A percentile compares a stretch with the other conserved stretches of the same genome.
These are phyloP conservation scores for Nitzschia sp. DNA, from an alignment of 108 stramenopile genomes.

Conservation along the genomic window DNA sequence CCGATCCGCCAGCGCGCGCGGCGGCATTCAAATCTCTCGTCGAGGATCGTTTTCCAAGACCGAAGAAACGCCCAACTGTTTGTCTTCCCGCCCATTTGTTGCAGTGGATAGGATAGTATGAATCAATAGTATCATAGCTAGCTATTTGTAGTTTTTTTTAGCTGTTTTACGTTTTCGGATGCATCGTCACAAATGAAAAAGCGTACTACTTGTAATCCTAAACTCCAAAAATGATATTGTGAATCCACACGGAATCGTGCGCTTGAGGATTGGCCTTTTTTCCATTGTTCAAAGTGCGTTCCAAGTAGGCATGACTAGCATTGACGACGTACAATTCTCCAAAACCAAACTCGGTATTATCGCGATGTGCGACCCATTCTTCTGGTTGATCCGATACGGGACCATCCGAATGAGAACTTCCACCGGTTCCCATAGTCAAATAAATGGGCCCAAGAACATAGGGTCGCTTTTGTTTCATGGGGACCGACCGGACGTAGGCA, in stretches of 20 bases:
- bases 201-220: no score
- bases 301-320: conserved; percentile 66
- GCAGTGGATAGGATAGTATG: no score
- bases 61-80: no score
- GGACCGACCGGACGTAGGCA: conserved; percentile 77
- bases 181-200: no score
- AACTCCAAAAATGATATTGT: no score
- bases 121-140: no score
- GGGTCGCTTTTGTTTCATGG: conserved; percentile 26
- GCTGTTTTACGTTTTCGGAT: no score
- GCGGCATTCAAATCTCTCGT: no score
- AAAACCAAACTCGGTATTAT: conserved; percentile 78
- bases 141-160: no score
- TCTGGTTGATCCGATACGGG: conserved; percentile 36
- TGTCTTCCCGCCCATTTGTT: no score
- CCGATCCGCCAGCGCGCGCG: no score
- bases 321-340: conserved; percentile 72
- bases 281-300: conserved; percentile 50
- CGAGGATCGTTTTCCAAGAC: no score
- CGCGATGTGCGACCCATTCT: conserved; percentile 84
- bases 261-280: neutral
- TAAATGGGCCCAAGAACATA: conserved; percentile 61
- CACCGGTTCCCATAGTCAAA: conserved; percentile 91
- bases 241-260: conserved; percentile 14
- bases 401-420: conserved; percentile 68